Base-by-base conservation (phyloP, 192 early-diverging fungal genomes). In the Coemansia sp. region DNA sequence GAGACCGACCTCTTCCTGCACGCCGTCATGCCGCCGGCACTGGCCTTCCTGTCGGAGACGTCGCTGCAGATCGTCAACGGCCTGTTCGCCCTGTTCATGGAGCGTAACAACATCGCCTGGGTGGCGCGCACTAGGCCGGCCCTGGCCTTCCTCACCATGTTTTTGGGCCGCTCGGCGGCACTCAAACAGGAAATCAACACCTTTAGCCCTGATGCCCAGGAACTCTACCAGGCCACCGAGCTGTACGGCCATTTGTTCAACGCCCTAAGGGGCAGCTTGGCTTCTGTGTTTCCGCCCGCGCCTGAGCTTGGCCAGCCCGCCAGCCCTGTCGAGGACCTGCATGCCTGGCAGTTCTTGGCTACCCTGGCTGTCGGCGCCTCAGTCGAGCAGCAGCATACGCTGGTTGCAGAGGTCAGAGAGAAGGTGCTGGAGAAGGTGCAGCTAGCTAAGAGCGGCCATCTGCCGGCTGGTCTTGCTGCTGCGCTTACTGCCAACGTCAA, bases 261-360 rank as follows among this genome's bases (percentile, higher is more conserved):
- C 44, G 83, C 88, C 42, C 77, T 98, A 59, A 88, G 92, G 67
- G 87, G 85, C 13, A 85, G 92, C 56, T 92, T 97, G 66, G 77
- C 86, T 10, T 67, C 85, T 31, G 66, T 98, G n/a, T 98, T 98
- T 74, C 90, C 93, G 21, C 71, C 68, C 34, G 33, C 69, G 50
- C 82, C 88, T 24, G 76, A 85, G 7, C 69, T 76, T 17, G 63
- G 78, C 16, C 72, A 77, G 19, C 46, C 67, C 33, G 63, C 78
- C 41, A 84, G 21, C 62, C 82, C 40, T 70, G 71, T 69, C 64
- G 87, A 53, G 89, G 95, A 98, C 74, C 85, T 94, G 34, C 93
- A 96, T 70, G 92, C 98, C 17, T 99, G 97, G 97, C 96, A 98
- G 72, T 99, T 99, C 68, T 83, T 99, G 78, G 94, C 97, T 0